Base-by-base conservation (phyloP, 2,329 filamentous ascomycete species). In the Fusarium concolor region DNA sequence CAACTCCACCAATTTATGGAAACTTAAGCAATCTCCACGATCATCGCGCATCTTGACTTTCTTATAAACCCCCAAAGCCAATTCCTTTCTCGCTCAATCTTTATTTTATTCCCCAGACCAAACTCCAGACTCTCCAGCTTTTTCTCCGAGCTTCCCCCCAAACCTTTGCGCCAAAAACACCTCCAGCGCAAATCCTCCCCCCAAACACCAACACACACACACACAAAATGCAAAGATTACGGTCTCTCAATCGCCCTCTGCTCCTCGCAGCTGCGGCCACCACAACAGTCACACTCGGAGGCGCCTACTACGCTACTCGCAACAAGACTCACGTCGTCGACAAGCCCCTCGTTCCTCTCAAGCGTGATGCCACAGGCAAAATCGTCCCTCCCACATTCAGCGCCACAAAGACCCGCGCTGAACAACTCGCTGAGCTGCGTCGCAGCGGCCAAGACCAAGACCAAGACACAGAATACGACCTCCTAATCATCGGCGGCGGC, bases 401-500 rank as follows among this genome's bases (percentile, higher is more conserved):
- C 39, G 57, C 73, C 52, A 44, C 75, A 67, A 79, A 75, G 67
- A 72, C 70, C 37, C 79, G 80, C 26, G 70, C 76, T 17, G 71
- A 80, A 24, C 80, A 81, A 72, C 77, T 82, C 24, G 78, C 78
- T 42, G 79, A 81, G 18, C 74, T 82, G n/a, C 75, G 79, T 11
- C 74, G 74, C 22, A 73, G 76, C 66, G 63, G 59, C 33, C 65
- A 76, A n/a, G 22, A 24, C 22, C 22, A 24, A 24, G 79, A 24
- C 22, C 22, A 24, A 24, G 79, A 80, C 12, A 85, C 89, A 42
- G 84, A 87, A 52, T 95, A 94, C 74, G 92, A 95, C 76, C 82
- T 96, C 39, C 82, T 95, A 67, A 84, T 96, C 72, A 92, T 95
- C 72, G 92, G 92, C 58, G 92, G 89, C 67, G 92, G 92, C 68